Base-by-base conservation (phyloP, 371 early-diverging fungal genomes). In the Mucor racemosus region DNA sequence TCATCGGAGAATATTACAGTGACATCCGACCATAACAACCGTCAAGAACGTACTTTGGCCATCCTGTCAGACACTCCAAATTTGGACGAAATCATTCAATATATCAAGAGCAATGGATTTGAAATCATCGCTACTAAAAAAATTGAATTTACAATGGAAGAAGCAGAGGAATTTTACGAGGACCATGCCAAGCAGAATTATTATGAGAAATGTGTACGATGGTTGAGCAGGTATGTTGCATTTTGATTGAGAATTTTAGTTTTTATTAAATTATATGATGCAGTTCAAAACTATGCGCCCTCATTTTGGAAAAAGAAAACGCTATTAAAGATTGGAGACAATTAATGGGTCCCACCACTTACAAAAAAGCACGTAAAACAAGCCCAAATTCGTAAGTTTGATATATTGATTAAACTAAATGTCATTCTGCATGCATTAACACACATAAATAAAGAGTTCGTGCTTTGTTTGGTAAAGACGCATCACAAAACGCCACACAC, bases 281-380 rank as follows among this genome's bases (percentile, higher is more conserved):
- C 62, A 62, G 63, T 34, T 67, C 62, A 3, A 58, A 62, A 21
- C 19, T 67, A 34, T 67, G 59, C 19, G 68, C 68, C 19, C 50
- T 95, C 73, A 84, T 92, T 0, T 72, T 95, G 26, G 84, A 88
- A 67, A 91, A 87, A 38, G 81, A 79, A 7, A 74, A 84, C 21
- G 93, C 88, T 0, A 82, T 95, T 5, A 58, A 72, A 1, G 82
- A 76, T 8, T 94, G 94, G 94, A 73, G 91, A 15, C 64, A 72
- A n/a, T 64, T 91, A 7, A 90, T 92, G 61, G 95, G 95, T 1
- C 88, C 92, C 1, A 92, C 92, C 0, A 86, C 90, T 62, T 85
- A 92, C 1, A 72, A 75, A 9, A 87, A 86, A 44, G 94, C 94
- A 11, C 71, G 82, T 10, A 79, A 84, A 60, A 72, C 77, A 54